These are phyloP conservation scores for Pseudozyma hubeiensis DNA, from an alignment of 1,284 basidiomycete genomes.

Conservation along the genomic window DNA sequence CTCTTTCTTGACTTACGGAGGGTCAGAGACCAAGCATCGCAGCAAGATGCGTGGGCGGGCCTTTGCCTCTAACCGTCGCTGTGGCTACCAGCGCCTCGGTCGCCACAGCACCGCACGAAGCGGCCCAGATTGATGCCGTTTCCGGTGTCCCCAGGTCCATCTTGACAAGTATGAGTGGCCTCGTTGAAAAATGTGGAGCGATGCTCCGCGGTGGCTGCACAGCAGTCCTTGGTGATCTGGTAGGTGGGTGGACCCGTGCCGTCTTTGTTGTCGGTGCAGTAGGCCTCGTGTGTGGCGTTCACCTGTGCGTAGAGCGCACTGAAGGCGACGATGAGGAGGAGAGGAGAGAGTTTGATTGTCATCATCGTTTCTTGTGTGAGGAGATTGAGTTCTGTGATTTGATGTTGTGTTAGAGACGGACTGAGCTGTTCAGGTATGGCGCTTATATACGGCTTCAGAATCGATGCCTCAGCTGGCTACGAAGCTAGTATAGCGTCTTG, in stretches of 20 bases:
- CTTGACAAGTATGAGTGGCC: background rate
- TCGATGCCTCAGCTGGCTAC: no score
- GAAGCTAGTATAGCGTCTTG: no score
- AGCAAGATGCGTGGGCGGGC: no score
- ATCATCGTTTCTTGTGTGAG: background rate
- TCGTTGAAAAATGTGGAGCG: slow-evolving; percentile 1
- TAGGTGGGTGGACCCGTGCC: background rate
- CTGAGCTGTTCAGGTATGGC: no score
- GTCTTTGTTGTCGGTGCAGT: slow-evolving; percentile 1
- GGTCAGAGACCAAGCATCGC: background rate
- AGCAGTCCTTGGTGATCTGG: slow-evolving; percentile 13
- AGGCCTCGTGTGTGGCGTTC: slow-evolving; percentile 2
- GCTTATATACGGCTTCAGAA: no score
- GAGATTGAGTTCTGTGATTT: background rate
- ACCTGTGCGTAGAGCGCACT: slow-evolving; percentile 1
- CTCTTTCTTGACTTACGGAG: no score
- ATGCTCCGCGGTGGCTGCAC: slow-evolving; percentile 9
- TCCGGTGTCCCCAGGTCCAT: background rate
- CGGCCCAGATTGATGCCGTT: slow-evolving; percentile 19
- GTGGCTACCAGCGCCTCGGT: slow-evolving; percentile 6
- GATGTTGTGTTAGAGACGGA: no score
- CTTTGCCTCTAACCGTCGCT: background rate
- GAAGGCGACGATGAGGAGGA: background rate
- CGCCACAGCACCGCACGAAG: slow-evolving; percentile 12
- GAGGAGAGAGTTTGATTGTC: background rate